Evolutionary conservation across 352 stramenopile species (phyloP), one percentile per base, ranked within the genome.

Genomic region (Phytophthora ohioensis): DNA sequence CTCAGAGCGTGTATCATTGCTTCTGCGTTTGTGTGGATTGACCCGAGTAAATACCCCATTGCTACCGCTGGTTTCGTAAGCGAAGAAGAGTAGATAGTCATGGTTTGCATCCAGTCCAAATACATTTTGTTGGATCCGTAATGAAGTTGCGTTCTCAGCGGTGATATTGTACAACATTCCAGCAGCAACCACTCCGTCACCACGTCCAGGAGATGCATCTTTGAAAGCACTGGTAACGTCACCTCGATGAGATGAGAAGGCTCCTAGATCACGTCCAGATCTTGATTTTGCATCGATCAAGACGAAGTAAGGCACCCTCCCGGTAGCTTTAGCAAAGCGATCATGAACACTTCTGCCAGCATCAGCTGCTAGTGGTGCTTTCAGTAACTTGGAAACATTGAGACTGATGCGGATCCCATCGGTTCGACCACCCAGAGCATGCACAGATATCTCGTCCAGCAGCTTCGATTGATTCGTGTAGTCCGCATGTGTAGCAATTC

Each of bases 401-500:
- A 94, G 57, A 60, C 69, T 66, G 27, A 95, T 76, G 12, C 71
- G 74, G 48, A 92, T 66, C 13, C 61, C 73, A 41, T 89, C 76
- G 0, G 78, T 90, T 32, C 69, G 69, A 10, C 77, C 85, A 5
- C 67, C 35, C 6, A 92, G 58, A 5, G 86, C 69, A n/a, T 36
- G 12, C 0, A 90, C 56, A 3, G 73, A 41, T 13, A 91, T 71
- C 30, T 91, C 76, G 38, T 95, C 88, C 27, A 88, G 58, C 32
- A 87, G 41, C 0, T 79, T 66, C 0, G 88, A 93, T 47, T 92
- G 84, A 47, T 94, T 95, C 5, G 84, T 84, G 68, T 93, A 95
- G 48, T 95, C 87, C 0, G 85, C 86, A 66, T 93, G 83, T 0
- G 88, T 95, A 27, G 58, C 54, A 47, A 94, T 71, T 9, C 69